Evolutionary conservation across 2,329 filamentous ascomycete genomes (phyloP).

Genomic region (Pseudogymnoascus sp.): DNA sequence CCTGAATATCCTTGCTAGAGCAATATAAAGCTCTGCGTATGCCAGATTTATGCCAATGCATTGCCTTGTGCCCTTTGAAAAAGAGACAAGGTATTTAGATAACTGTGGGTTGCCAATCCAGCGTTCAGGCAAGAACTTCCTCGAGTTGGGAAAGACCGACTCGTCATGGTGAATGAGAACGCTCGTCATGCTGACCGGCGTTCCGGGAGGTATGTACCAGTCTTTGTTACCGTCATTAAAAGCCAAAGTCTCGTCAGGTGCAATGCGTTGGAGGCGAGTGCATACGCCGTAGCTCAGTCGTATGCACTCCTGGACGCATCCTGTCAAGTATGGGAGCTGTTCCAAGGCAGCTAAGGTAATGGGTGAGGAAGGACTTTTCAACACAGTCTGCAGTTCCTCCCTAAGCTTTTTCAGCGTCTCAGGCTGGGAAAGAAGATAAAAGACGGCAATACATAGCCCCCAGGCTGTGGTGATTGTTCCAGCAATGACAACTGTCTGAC

Average conservation of each 20-base stretch:
- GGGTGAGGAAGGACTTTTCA: conserved; percentile 12
- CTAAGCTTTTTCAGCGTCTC: conserved; percentile 25
- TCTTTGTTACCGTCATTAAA: conserved; percentile 15
- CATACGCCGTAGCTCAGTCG: conserved; percentile 28
- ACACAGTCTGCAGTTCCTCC: conserved; percentile 27
- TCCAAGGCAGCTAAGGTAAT: conserved; percentile 18
- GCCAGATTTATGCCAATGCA: conserved; percentile 33
- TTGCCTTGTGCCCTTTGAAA: conserved; percentile 35
- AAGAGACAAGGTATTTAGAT: conserved; percentile 34
- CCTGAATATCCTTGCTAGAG: conserved; percentile 13
- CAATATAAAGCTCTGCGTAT: conserved; percentile 19
- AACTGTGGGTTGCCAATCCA: conserved; percentile 33
- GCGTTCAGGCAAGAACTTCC: conserved; percentile 34
- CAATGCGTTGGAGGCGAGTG: conserved; percentile 24
- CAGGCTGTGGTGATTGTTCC: conserved; percentile 33
- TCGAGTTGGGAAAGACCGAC: conserved; percentile 31
- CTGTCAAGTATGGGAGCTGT: conserved; percentile 26
- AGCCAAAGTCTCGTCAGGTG: conserved; percentile 17
- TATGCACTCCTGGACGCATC: conserved; percentile 29
- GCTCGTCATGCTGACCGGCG: conserved; percentile 33
- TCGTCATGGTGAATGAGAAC: conserved; percentile 35
- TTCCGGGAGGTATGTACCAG: conserved; percentile 24
- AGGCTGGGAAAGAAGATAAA: conserved; percentile 30
- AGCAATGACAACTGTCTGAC: conserved; percentile 23
- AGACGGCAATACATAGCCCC: conserved; percentile 30